A percentile compares a stretch with the other conserved stretches of the same genome.
Conservation (phyloP, 1,139 yeast genomes). For the Blastobotrys illinoisensis region DNA sequence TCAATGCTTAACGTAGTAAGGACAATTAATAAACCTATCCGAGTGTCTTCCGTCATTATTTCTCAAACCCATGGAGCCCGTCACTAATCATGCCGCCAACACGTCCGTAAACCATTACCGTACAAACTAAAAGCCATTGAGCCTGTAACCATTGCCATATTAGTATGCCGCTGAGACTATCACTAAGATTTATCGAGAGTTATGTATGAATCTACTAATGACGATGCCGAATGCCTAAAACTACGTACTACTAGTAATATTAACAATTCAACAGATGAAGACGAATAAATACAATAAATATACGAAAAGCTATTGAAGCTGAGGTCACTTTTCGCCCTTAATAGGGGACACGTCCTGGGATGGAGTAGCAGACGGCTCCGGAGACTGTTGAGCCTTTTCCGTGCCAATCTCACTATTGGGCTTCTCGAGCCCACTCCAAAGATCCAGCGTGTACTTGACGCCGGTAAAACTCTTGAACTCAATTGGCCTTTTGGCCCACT, state of each 20-base stretch:
- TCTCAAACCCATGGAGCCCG: no score
- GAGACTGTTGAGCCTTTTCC: not conserved
- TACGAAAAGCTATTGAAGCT: not conserved
- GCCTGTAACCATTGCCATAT: no score
- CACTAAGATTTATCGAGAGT: no score
- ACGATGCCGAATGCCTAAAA: no score
- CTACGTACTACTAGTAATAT: no score
- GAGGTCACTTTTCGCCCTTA: not conserved
- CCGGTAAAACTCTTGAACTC: conserved; percentile 58
- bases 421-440: conserved; percentile 33
- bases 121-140: no score
- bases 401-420: not conserved
- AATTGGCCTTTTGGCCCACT: conserved; percentile 47
- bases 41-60: no score
- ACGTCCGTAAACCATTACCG: no score
- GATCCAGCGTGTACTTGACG: conserved; percentile 42
- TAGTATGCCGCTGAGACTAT: no score
- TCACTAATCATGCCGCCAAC: no score
- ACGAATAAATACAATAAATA: not conserved
- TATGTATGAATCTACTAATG: no score
- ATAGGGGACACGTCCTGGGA: not conserved
- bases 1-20: not conserved
- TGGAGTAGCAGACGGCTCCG: not conserved
- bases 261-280: no score
- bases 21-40: not conserved